phyloP scores from a whole-genome alignment of 257 asterid species.

The Thymus quinquecostatus region DNA sequence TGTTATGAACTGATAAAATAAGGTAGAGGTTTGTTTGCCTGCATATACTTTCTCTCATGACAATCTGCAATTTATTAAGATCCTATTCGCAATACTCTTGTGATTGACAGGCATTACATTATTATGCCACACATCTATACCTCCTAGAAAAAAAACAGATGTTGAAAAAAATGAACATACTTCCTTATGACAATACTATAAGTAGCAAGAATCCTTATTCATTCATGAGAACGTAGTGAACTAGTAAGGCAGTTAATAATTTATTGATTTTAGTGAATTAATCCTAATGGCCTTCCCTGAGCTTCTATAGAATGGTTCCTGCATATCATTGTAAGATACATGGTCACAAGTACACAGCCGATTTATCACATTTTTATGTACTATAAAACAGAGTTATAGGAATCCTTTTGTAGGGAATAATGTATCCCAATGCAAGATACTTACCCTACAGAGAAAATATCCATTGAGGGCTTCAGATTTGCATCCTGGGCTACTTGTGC shows the following conservation, averaged over 20 bases:
- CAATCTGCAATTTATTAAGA: constrained; percentile 10
- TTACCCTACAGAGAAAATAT: constrained; percentile 97
- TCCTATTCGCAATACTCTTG: constrained; percentile 2
- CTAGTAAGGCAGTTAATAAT: constrained; percentile 21
- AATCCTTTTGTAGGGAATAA: constrained; percentile 18
- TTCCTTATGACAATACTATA: not conserved
- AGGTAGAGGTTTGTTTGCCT: constrained; percentile 19
- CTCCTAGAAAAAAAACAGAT: not conserved
- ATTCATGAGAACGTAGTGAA: constrained; percentile 7
- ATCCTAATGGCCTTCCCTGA: constrained; percentile 3
- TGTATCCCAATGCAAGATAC: constrained; percentile 36
- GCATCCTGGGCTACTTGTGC: constrained; percentile 79
- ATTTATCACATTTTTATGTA: constrained; percentile 22
- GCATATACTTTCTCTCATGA: constrained; percentile 16
- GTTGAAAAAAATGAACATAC: constrained; percentile 3
- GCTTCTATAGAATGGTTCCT: constrained; percentile 9
- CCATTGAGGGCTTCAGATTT: constrained; percentile 88
- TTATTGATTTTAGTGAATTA: not conserved
- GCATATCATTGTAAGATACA: constrained; percentile 20
- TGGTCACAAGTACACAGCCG: constrained; percentile 26
- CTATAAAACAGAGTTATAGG: constrained; percentile 8
- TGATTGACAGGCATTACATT: not conserved
- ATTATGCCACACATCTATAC: not conserved
- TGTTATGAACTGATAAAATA: constrained; percentile 15
- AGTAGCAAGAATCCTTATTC: constrained; percentile 21